Base-by-base conservation (phyloP, 129 eudicot species). In the Flaveria robusta region DNA sequence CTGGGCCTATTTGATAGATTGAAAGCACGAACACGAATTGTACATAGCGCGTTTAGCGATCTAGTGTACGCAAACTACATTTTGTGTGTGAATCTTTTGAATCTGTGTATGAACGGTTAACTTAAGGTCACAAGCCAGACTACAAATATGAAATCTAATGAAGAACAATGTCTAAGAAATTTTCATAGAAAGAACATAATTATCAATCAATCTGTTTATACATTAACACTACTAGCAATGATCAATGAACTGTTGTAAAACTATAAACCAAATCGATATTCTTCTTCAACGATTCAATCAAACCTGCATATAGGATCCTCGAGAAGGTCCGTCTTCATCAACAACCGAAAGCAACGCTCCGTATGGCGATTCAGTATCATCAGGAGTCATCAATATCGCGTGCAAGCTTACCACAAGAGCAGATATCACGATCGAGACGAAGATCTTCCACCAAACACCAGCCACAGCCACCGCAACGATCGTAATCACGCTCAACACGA, bases 311-410 rank as follows among this genome's bases (percentile, higher is more conserved):
- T 89, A 87, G 0, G 80, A 66, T 39, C 90, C 91, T 51, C 80
- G 51, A 37, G 83, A 72, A 79, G 77, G 54, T 23, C 68, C 83
- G 63, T 85, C 94, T 59, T 83, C 85, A 72, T 85, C 96, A 47
- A 81, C 86, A 71, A 70, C 91, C 18, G 86, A 82, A 56, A 87
- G 86, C 90, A 88, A 81, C 1, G 90, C 83, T 67, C 95, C 90
- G 18, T 87, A 87, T 0, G 81, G 86, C 20, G 88, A 83, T 42
- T 87, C 92, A 27, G 66, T 31, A 50, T 88, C 89, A 74, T 81
- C 84, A 22, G 87, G 76, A 75, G 83, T 78, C 85, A 88, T 80
- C 87, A 88, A 55, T 42, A 81, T 85, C 3, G 83, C 96, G 31
- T 92, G 98, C 16, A 90, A 24, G 37, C 84, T 54, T 27, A 77